phyloP scores from a whole-genome alignment of 208 protist species.

The Trypanosoma scelopori region DNA sequence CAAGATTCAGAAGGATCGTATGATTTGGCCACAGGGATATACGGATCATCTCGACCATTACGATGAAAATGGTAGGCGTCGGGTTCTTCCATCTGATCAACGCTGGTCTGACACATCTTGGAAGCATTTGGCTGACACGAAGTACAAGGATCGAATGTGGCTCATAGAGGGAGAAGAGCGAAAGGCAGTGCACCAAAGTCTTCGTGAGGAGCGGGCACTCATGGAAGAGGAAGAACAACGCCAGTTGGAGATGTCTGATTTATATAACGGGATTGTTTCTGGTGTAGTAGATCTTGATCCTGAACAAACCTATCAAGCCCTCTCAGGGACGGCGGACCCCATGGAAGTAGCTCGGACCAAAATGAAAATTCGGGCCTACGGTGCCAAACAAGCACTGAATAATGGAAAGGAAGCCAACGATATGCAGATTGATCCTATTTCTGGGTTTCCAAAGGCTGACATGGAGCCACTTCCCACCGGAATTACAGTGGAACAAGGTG shows the following conservation, averaged over 20 bases:
- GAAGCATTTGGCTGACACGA: slow-evolving; percentile 86
- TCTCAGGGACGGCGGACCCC: slow-evolving; percentile 80
- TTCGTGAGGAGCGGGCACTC: slow-evolving; percentile 55
- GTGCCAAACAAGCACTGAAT: slow-evolving; percentile 57
- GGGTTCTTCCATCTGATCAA: slow-evolving; percentile 82
- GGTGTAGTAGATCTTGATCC: slow-evolving; percentile 83
- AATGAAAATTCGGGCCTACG: slow-evolving; percentile 83
- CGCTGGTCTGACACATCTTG: slow-evolving; percentile 89
- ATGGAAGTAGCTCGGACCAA: slow-evolving; percentile 86
- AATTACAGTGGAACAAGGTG: slow-evolving; percentile 84
- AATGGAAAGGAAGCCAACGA: slow-evolving; percentile 30
- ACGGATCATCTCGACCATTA: slow-evolving; percentile 92
- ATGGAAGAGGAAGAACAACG: slow-evolving; percentile 78
- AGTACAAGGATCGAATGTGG: slow-evolving; percentile 90
- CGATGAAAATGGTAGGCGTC: slow-evolving; percentile 79
- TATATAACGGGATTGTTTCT: slow-evolving; percentile 72
- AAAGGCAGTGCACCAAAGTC: slow-evolving; percentile 79
- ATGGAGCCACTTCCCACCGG: slow-evolving; percentile 77
- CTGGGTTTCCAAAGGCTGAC: slow-evolving; percentile 70
- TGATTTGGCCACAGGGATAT: slow-evolving; percentile 92
- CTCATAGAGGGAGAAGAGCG: slow-evolving; percentile 87
- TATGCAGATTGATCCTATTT: slow-evolving; percentile 65
- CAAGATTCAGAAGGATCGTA: slow-evolving; percentile 87
- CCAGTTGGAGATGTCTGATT: slow-evolving; percentile 80
- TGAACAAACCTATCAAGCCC: slow-evolving; percentile 85